Evolutionary conservation across 2,329 filamentous ascomycete species (phyloP), one percentile per base, ranked within the genome.

Genomic region (Zymoseptoria passerinii): DNA sequence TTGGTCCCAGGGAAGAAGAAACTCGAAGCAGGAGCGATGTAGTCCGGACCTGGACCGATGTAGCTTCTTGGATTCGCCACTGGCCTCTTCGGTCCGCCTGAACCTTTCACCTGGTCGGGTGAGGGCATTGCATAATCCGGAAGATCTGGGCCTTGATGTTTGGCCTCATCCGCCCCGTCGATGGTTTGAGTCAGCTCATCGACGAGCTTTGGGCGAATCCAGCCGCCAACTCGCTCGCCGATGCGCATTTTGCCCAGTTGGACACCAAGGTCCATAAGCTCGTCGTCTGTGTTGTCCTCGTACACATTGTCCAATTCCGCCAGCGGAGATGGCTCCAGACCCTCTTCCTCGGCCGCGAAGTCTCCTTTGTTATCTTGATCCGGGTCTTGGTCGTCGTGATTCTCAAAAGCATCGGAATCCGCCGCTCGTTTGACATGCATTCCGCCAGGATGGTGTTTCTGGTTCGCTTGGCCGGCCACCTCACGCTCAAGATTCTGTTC

Each of bases 171-270:
- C 35, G 35, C 35, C 35, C 35, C 69, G 44, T 68, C 63, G 7
- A 72, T 58, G 9, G 68, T 69, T 56, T 71, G 68, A 54, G 65
- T 69, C 13, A 88, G 83, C 77, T 90, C 87, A 71, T 90, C 84
- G 3, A 82, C 80, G 58, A 91, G 80, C 65, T 84, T 83, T 2
- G 88, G 87, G 51, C 87, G 78, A 50, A 88, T 85, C 64, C 88
- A 81, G 0, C 87, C 87, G 16, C 88, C 88, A 62, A 91, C 83
- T 44, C 87, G 80, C 67, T 91, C 88, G 2, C 86, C 89, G 60
- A 91, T 83, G 59, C 79, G 82, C 80, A 90, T 82, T 70, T 83
- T 87, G 1, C 88, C 88, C 56, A 90, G 77, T 61, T 81, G 81
- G 58, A 90, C 82, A 1, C 88, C 88, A 27, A 91, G 75, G 71